These are phyloP conservation scores for Bretziella fagacearum DNA, from an alignment of 2,329 filamentous ascomycete genomes.

Conservation along the genomic window DNA sequence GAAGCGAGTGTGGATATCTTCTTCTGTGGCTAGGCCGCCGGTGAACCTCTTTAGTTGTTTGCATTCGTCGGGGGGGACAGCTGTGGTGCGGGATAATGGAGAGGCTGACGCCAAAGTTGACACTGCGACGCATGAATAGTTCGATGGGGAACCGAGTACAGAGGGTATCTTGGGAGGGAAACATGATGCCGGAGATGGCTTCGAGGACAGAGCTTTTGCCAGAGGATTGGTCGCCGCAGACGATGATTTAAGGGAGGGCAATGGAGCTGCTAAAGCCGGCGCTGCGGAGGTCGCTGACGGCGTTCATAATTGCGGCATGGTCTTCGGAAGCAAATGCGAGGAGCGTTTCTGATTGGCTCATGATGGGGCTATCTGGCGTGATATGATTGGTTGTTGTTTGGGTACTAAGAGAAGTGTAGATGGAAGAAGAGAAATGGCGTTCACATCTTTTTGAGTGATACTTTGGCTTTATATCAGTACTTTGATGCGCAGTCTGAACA, in stretches of 20 bases:
- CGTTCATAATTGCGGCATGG: slow-evolving; percentile 5
- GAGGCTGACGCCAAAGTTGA: not conserved
- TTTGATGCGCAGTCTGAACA: too few species aligned
- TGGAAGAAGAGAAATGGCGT: too few species aligned
- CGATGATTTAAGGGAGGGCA: slow-evolving; percentile 16
- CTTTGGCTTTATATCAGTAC: too few species aligned
- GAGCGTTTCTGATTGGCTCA: not conserved
- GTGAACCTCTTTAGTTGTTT: not conserved
- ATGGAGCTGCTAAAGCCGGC: slow-evolving; percentile 15
- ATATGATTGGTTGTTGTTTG: not conserved
- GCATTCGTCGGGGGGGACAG: not conserved
- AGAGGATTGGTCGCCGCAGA: slow-evolving; percentile 17
- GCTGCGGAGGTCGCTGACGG: slow-evolving; percentile 15
- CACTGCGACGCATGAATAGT: slow-evolving; percentile 16
- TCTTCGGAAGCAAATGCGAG: not conserved
- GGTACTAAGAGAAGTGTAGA: not conserved
- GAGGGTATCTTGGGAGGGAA: slow-evolving; percentile 16
- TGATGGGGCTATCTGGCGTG: not conserved
- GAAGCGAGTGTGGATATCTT: slow-evolving; percentile 15
- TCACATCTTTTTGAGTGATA: too few species aligned
- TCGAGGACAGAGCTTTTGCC: slow-evolving; percentile 19
- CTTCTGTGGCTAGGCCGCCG: not conserved
- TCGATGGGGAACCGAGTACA: slow-evolving; percentile 18
- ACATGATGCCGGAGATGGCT: slow-evolving; percentile 16
- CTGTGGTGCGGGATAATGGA: not conserved